These are phyloP conservation scores for Fraxinus angustifolia DNA, from an alignment of 305 asterid species.

Conservation along the genomic window DNA sequence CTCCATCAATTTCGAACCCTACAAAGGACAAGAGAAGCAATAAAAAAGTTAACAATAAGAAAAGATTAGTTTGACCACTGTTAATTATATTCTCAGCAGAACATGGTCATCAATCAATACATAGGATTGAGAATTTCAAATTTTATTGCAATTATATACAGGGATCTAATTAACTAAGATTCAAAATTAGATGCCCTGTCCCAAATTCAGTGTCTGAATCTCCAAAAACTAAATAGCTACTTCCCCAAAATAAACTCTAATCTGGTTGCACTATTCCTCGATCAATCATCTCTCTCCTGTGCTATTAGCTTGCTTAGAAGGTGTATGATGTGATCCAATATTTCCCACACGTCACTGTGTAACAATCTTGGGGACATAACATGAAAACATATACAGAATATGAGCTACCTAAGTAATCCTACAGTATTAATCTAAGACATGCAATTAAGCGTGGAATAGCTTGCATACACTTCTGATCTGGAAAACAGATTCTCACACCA, in stretches of 20 bases:
- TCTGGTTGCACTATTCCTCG: not conserved
- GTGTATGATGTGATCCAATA: not conserved
- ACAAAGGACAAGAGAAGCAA: slow-evolving; percentile 24
- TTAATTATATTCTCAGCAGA: slow-evolving; percentile 17
- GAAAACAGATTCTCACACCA: not conserved
- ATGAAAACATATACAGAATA: not conserved
- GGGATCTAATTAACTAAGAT: not conserved
- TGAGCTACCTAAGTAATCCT: not conserved
- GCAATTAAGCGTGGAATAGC: not conserved
- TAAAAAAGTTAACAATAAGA: not conserved
- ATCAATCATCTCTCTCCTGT: not conserved
- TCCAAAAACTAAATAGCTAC: not conserved
- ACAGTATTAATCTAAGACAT: slow-evolving; percentile 3
- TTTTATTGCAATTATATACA: slow-evolving; percentile 14
- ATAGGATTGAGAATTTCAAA: slow-evolving; percentile 5
- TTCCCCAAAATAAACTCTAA: not conserved
- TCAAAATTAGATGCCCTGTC: not conserved
- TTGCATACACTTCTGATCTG: not conserved
- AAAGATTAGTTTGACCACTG: slow-evolving; percentile 5
- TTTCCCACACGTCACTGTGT: not conserved
- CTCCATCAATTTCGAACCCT: slow-evolving; percentile 85
- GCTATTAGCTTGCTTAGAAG: not conserved
- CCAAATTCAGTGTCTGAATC: not conserved
- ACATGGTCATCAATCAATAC: slow-evolving; percentile 9
- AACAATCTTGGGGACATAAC: not conserved